phyloP scores from a whole-genome alignment of 2,329 filamentous ascomycete genomes.

The Neofusicoccum umdonicola region DNA sequence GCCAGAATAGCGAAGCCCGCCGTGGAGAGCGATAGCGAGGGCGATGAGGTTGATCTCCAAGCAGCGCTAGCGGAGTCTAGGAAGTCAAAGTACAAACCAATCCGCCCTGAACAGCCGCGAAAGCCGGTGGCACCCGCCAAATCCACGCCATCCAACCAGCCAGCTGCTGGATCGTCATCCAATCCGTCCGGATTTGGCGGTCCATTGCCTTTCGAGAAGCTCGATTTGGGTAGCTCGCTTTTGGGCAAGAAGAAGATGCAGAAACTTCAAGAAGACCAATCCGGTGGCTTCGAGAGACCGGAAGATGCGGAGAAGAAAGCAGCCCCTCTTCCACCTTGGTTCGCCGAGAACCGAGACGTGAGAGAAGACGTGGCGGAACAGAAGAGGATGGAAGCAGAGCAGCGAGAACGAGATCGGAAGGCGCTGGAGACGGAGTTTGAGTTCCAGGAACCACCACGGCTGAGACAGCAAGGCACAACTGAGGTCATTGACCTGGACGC shows the following conservation, averaged over 20 bases:
- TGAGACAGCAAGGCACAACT: conserved; percentile 54
- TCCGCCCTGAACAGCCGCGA: neutral
- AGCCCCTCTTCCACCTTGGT: conserved; percentile 72
- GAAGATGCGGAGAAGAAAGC: conserved; percentile 42
- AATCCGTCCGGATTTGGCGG: conserved; percentile 67
- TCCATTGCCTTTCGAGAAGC: conserved; percentile 82
- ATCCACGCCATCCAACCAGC: conserved; percentile 22
- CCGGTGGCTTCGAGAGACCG: conserved; percentile 65
- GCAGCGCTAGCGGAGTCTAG: conserved; percentile 72
- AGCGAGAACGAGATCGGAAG: conserved; percentile 56
- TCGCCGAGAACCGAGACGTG: conserved; percentile 55
- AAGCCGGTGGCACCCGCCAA: conserved; percentile 20
- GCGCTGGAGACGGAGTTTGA: conserved; percentile 59
- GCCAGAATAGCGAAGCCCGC: conserved; percentile 51
- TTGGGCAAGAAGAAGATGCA: conserved; percentile 53
- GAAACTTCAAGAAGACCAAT: conserved; percentile 52
- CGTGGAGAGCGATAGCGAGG: conserved; percentile 57
- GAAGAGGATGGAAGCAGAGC: conserved; percentile 36
- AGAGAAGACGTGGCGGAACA: conserved; percentile 55
- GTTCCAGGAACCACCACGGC: conserved; percentile 60
- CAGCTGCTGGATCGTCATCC: conserved; percentile 49
- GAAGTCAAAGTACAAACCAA: conserved; percentile 42
- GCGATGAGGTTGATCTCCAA: conserved; percentile 75
- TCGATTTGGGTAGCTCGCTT: conserved; percentile 65
- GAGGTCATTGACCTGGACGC: conserved; percentile 50